Base-by-base conservation (phyloP, 2,329 filamentous ascomycete genomes). In the Rutstroemia sp. region DNA sequence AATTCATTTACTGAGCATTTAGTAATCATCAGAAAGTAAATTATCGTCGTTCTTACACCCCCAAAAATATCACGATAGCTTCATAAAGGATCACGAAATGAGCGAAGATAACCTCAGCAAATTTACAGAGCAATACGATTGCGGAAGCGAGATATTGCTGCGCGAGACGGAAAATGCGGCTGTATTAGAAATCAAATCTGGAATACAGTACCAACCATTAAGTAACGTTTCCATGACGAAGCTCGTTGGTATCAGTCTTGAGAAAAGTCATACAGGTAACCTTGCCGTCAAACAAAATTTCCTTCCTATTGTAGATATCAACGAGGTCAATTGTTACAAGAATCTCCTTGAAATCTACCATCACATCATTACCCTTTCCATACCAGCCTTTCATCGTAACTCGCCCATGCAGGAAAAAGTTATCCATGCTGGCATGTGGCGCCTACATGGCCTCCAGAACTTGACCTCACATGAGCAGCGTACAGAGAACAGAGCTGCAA, bases 261-360 rank as follows among this genome's bases (percentile, higher is more conserved):
- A 34, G 23, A n/a, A 39, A 34, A 50, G 41, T 23, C 19, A 45
- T 44, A 38, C 25, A 45, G 14, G 17, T 46, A 39, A 7, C 25
- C 25, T 27, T 27, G 7, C 17, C 25, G 25, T 25, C 38, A 27
- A 48, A 41, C 51, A 17, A 27, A 55, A 17, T 44, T 45, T 45
- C 25, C 53, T 56, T 51, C 47, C 53, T 45, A 45, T 56, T 23
- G 21, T 10, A 48, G 53, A 56, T 48, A 51, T 55, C 46, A 51
- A 44, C 46, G 47, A 55, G 47, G 44, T 44, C 30, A 10, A 34
- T 21, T n/a, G 45, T 45, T 42, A 30, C 37, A 19, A 34, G 25
- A 48, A 46, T 48, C 44, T 21, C 53, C 45, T 50, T 25, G 51
- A 38, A 12, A 38, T 41, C 53, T 38, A 48, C 48, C 44, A 30